phyloP scores from a whole-genome alignment of 1,139 yeast genomes.

The Taiozyma sp. region DNA sequence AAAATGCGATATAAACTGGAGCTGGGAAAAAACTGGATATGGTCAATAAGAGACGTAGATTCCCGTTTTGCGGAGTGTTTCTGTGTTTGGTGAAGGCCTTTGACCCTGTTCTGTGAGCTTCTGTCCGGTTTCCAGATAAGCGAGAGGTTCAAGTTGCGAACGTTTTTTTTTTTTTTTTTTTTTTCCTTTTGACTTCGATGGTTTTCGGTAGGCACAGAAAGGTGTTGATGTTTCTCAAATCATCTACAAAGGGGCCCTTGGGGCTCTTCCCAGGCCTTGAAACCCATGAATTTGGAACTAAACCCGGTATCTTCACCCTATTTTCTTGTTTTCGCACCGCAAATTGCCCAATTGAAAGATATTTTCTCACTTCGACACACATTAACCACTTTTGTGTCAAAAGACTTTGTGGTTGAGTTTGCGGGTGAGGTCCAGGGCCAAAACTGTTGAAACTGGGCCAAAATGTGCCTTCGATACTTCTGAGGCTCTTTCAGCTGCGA shows the following conservation, averaged over 20 bases:
- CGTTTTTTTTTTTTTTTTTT: background rate
- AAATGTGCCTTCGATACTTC: background rate
- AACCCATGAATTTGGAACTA: background rate
- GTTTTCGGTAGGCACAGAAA: background rate
- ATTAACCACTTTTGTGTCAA: background rate
- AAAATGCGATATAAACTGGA: background rate
- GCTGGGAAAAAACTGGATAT: background rate
- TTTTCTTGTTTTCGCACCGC: background rate
- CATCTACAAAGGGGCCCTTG: background rate
- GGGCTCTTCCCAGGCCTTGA: background rate
- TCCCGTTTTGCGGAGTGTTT: background rate
- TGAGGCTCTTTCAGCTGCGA: background rate
- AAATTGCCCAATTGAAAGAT: background rate
- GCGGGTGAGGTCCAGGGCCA: background rate
- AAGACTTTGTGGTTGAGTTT: background rate
- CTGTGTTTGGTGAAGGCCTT: background rate
- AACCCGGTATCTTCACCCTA: too few species aligned
- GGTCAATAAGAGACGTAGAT: background rate
- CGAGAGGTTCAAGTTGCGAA: background rate
- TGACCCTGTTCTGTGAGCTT: background rate
- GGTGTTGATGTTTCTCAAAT: background rate
- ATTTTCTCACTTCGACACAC: too few species aligned
- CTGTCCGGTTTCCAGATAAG: background rate
- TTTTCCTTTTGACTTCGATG: background rate
- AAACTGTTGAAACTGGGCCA: background rate